Evolutionary conservation across 192 early-diverging fungal genomes (phyloP), one percentile per base, ranked within the genome.

Genomic region (Entophlyctis helioformis): DNA sequence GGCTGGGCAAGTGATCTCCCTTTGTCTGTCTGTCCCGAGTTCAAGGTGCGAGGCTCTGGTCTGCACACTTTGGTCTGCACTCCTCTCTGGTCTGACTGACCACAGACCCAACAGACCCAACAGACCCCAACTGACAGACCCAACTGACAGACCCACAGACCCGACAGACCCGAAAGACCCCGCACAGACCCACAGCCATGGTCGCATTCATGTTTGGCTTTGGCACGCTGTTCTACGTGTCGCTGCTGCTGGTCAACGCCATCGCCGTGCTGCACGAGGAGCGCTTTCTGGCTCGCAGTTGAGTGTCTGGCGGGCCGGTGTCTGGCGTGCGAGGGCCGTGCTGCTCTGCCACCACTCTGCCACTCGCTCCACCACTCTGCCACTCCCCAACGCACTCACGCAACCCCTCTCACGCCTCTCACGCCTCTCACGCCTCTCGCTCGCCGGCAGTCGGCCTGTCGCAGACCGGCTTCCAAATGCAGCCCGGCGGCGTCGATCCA

Each of bases 211-310:
- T n/a, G n/a, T n/a, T n/a, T n/a, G n/a, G n/a, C n/a, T 64, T 89
- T 34, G 86, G 86, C 31, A 81, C 79, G 23, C 62, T 93, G 33
- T 66, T 93, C 41, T 84, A 90, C 57, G 71, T 86, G 15, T 50
- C 69, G 29, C 66, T 93, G 29, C 73, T 90, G 59, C 69, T 90
- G 44, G 72, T 91, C 50, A 94, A 94, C 62, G 86, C 83, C 19
- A 67, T 94, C 26, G 90, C 90, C 36, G 72, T 94, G 42, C 60
- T 94, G 37, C 87, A 87, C 56, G 90, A 94, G 64, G 87, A 94
- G 49, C 81, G 90, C 19, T 94, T 94, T 57, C 69, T 94, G 19
- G 84, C 87, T 8, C 67, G 85, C 57, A 89, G 89, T 92, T 12
- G 13, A 41, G 31, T 13, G 3, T 7, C 32, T 15, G 38, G 25